Percentiles rank a stretch among this genome's conserved stretches.
Conservation (phyloP, 2,329 filamentous ascomycete genomes). For the Fusarium papillatum region DNA sequence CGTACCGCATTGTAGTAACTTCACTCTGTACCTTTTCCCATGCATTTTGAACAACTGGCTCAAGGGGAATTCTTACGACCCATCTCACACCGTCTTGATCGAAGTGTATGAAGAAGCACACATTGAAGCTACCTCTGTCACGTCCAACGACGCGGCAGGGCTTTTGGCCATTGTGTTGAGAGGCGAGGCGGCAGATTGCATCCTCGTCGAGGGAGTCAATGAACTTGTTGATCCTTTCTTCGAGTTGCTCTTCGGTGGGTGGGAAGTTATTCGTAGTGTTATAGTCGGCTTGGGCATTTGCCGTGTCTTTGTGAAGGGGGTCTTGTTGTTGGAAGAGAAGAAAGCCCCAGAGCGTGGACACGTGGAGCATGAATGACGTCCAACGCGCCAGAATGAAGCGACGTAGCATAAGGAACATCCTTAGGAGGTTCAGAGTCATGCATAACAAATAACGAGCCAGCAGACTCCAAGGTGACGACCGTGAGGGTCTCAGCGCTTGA, state of each 20-base stretch:
- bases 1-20: constrained; percentile 26
- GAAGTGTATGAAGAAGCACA: constrained; percentile 33
- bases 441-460: too few relatives aligned
- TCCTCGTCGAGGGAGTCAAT: constrained; percentile 20
- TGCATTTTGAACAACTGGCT: constrained; percentile 23
- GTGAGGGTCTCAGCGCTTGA: too few relatives aligned
- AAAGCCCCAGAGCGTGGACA: too few relatives aligned
- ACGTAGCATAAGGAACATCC: too few relatives aligned
- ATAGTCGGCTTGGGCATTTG: background rate
- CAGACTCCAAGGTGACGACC: too few relatives aligned
- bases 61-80: constrained; percentile 29
- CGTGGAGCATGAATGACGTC: too few relatives aligned
- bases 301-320: background rate
- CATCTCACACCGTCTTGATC: constrained; percentile 8
- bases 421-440: too few relatives aligned
- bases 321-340: too few relatives aligned
- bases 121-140: constrained; percentile 30
- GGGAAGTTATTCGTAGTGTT: background rate
- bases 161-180: constrained; percentile 13
- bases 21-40: constrained; percentile 33
- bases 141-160: constrained; percentile 12
- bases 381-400: too few relatives aligned
- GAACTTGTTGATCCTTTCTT: constrained; percentile 14
- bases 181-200: constrained; percentile 24
- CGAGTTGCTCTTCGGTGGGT: constrained; percentile 1